phyloP scores from a whole-genome alignment of 768 basidiomycete species.

The Mycena rebaudengoi region DNA sequence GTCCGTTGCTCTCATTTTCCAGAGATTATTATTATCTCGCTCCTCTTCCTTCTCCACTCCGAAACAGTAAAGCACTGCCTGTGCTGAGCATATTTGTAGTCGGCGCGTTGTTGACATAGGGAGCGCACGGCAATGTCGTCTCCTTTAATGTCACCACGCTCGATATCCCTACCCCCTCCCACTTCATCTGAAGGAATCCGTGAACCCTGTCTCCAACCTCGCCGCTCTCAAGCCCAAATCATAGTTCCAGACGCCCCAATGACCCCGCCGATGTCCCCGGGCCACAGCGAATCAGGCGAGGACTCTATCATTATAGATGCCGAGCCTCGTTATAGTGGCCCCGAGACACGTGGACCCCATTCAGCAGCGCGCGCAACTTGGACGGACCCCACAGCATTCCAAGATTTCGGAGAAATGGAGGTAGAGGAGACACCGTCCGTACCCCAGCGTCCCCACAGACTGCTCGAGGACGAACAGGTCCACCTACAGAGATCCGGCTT shows the following conservation, averaged over 20 bases:
- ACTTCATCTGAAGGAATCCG: constrained; percentile 15
- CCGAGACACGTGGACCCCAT: constrained; percentile 30
- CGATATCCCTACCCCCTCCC: constrained; percentile 22
- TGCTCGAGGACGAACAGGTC: constrained; percentile 75
- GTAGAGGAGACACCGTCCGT: constrained; percentile 26
- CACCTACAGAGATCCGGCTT: constrained; percentile 69
- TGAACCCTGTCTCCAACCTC: constrained; percentile 30
- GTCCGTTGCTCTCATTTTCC: background rate
- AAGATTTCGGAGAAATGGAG: constrained; percentile 36
- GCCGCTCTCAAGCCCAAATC: constrained; percentile 52
- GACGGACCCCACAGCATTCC: constrained; percentile 22
- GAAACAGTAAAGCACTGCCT: constrained; percentile 14
- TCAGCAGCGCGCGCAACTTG: constrained; percentile 11
- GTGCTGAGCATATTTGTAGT: constrained; percentile 10
- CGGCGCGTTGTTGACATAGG: constrained; percentile 15
- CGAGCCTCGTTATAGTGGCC: constrained; percentile 46
- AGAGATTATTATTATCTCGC: background rate
- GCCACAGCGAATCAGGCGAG: constrained; percentile 51
- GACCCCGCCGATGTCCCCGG: constrained; percentile 75
- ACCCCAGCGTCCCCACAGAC: constrained; percentile 56
- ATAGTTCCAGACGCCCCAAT: constrained; percentile 66
- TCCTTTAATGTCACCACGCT: constrained; percentile 35
- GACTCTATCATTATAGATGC: constrained; percentile 48
- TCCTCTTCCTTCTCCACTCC: background rate
- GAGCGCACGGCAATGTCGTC: constrained; percentile 19